A percentile compares a stretch with the other conserved stretches of the same genome.
phyloP scores from a whole-genome alignment of 805 yeast genomes.

The Wickerhamiella nectarea region DNA sequence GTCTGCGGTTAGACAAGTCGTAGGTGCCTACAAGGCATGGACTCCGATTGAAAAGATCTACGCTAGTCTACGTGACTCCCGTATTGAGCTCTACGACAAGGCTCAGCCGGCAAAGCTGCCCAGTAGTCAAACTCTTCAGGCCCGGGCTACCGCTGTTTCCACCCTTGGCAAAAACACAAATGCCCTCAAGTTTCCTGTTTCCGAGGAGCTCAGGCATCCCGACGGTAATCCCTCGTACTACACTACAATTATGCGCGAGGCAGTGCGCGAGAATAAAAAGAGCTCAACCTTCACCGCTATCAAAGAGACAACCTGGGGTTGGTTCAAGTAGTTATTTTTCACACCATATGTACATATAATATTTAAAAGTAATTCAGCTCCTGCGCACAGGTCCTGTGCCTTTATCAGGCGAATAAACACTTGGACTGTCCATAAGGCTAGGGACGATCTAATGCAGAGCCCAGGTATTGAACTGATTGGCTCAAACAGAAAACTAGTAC shows the following conservation, averaged over 20 bases:
- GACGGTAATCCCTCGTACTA: slow-evolving; percentile 76
- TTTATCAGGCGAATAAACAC: no score
- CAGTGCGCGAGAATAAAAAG: slow-evolving; percentile 60
- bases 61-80: slow-evolving; percentile 35
- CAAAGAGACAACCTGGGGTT: slow-evolving; percentile 63
- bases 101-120: slow-evolving; percentile 18
- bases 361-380: no score
- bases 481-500: no score
- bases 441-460: no score
- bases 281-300: slow-evolving; percentile 45
- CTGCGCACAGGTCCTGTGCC: no score
- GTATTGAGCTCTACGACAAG: slow-evolving; percentile 31
- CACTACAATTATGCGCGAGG: slow-evolving; percentile 51
- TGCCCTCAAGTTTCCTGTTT: slow-evolving; percentile 18
- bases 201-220: slow-evolving; percentile 56
- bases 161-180: slow-evolving; percentile 15
- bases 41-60: slow-evolving; percentile 35
- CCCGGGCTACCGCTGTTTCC: slow-evolving; percentile 19
- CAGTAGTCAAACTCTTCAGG: slow-evolving; percentile 17
- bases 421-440: no score
- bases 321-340: slow-evolving; percentile 18
- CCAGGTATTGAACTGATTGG: no score
- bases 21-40: slow-evolving; percentile 21
- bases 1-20: slow-evolving; percentile 17
- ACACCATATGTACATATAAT: not conserved